Evolutionary conservation across 192 early-diverging fungal species (phyloP).

Genomic region (Gorgonomyces haynaldii): DNA sequence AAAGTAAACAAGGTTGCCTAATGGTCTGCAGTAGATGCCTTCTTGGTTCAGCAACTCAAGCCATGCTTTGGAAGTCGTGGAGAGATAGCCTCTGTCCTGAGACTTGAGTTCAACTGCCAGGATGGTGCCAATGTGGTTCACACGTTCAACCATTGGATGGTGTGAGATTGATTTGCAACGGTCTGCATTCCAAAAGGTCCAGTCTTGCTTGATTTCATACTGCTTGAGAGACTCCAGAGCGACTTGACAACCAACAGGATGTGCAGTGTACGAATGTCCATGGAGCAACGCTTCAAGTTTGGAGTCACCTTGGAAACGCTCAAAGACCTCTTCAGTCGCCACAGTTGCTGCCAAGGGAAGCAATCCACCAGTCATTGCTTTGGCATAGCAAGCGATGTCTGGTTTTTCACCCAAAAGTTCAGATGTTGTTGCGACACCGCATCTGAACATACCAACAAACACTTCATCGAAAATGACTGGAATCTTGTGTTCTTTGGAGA

Average conservation of each 20-base stretch:
- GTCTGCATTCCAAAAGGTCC: constrained; percentile 41
- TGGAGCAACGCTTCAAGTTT: constrained; percentile 65
- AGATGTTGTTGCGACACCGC: constrained; percentile 40
- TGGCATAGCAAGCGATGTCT: constrained; percentile 68
- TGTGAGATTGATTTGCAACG: constrained; percentile 36
- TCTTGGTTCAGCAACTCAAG: constrained; percentile 21
- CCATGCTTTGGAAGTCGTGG: constrained; percentile 21
- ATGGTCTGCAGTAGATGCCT: constrained; percentile 50
- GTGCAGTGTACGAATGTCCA: constrained; percentile 74
- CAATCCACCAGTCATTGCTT: constrained; percentile 63
- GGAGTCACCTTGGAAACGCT: constrained; percentile 46
- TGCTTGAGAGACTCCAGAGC: constrained; percentile 44
- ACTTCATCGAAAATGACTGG: constrained; percentile 78
- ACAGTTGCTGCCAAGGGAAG: constrained; percentile 60
- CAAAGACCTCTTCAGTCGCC: constrained; percentile 49
- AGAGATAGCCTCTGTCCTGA: constrained; percentile 38
- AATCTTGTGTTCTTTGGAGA: constrained; percentile 30
- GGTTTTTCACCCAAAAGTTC: constrained; percentile 52
- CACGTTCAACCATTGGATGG: constrained; percentile 47
- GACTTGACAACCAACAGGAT: constrained; percentile 68
- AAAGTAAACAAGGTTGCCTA: constrained; percentile 71
- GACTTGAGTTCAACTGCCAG: constrained; percentile 51
- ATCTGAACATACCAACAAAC: constrained; percentile 60
- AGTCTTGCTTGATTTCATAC: constrained; percentile 23
- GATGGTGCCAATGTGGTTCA: constrained; percentile 56